These are phyloP conservation scores for Cordyceps cicadae DNA, from an alignment of 2,329 filamentous ascomycete genomes.

Conservation along the genomic window DNA sequence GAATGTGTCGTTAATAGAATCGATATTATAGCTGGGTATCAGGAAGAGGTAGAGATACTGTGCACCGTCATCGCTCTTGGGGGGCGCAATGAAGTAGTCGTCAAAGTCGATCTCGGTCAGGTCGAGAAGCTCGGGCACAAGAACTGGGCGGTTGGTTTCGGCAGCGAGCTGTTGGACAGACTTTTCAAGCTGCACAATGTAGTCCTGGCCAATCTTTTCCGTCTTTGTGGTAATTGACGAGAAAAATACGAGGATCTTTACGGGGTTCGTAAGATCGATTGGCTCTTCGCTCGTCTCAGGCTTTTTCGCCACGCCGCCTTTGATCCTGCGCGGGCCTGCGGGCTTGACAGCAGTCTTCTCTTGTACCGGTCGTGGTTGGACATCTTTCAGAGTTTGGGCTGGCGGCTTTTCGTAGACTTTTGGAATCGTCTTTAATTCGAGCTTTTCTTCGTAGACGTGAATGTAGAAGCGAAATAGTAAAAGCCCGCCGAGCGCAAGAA, in stretches of 20 bases:
- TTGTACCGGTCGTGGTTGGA: constrained; percentile 2
- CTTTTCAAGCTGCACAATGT: constrained; percentile 47
- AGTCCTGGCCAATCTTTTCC: constrained; percentile 59
- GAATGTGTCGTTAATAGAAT: constrained; percentile 82
- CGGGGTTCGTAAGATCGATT: constrained; percentile 32
- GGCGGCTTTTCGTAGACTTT: constrained; percentile 24
- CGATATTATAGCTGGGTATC: constrained; percentile 89
- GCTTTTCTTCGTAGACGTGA: constrained; percentile 26
- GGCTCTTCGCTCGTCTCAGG: constrained; percentile 19
- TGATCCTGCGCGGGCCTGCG: constrained; percentile 41
- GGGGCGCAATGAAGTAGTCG: constrained; percentile 77
- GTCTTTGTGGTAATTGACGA: constrained; percentile 82
- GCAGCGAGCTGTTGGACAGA: constrained; percentile 42
- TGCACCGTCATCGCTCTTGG: constrained; percentile 47
- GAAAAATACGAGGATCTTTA: constrained; percentile 78
- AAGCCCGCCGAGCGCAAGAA: constrained; percentile 30
- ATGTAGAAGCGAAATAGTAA: constrained; percentile 35
- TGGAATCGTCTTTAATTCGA: constrained; percentile 30
- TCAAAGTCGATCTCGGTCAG: constrained; percentile 85
- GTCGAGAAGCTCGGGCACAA: constrained; percentile 61
- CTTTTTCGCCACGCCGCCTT: constrained; percentile 32
- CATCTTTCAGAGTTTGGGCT: neutral
- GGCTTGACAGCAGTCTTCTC: constrained; percentile 24
- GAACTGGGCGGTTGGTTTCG: constrained; percentile 31
- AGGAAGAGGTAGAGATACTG: constrained; percentile 77